Conservation (phyloP, 495 filamentous ascomycete genomes). For the Aspergillus nanangensis region DNA sequence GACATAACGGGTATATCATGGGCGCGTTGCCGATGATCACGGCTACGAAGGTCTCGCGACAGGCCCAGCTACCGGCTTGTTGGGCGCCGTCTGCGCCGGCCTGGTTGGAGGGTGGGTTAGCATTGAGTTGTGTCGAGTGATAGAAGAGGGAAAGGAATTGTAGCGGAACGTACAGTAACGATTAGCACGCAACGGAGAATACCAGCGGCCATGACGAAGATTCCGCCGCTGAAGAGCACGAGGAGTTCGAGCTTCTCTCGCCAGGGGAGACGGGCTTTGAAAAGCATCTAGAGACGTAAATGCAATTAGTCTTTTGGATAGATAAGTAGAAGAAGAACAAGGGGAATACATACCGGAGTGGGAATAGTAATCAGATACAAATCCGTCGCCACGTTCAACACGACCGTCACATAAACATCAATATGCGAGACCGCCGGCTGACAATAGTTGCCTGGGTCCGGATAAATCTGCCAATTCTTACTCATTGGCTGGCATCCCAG, state of each 20-base stretch:
- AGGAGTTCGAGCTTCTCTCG: constrained; percentile 50
- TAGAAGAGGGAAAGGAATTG: background rate
- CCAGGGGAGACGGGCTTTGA: constrained; percentile 46
- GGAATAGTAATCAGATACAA: constrained; percentile 54
- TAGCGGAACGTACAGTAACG: constrained; percentile 37
- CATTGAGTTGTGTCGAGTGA: constrained; percentile 6
- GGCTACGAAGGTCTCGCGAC: constrained; percentile 60
- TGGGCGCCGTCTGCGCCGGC: constrained; percentile 43
- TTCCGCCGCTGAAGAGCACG: constrained; percentile 54
- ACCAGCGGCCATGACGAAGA: constrained; percentile 55
- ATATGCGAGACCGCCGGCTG: constrained; percentile 45
- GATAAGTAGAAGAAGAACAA: background rate
- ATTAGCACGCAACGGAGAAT: constrained; percentile 56
- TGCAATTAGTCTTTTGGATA: background rate
- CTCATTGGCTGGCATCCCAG: constrained; percentile 49
- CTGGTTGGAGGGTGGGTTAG: constrained; percentile 12
- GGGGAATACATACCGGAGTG: constrained; percentile 34
- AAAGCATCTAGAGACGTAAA: constrained; percentile 39
- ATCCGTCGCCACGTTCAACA: constrained; percentile 50
- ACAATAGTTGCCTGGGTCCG: constrained; percentile 49
- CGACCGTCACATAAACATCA: constrained; percentile 43
- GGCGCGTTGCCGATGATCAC: constrained; percentile 56
- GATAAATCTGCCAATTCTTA: constrained; percentile 57
- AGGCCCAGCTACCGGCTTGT: constrained; percentile 58
- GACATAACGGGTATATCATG: constrained; percentile 54